Evolutionary conservation across 805 yeast genomes (phyloP).

Genomic region (Lachancea nothofagi): DNA sequence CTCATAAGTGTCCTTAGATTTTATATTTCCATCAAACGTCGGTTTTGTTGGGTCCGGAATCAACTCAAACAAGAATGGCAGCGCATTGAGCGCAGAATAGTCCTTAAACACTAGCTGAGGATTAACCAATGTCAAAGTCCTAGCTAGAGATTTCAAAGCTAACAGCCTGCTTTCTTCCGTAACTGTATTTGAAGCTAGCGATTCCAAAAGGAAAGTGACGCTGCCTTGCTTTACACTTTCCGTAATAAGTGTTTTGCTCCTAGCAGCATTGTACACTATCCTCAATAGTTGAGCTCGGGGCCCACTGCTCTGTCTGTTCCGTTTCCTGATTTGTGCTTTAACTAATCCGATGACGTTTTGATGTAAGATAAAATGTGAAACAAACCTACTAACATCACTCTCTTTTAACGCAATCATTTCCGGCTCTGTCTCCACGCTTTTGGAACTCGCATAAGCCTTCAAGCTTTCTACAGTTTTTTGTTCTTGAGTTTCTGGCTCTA

Average conservation of each 20-base stretch:
- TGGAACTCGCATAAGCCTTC: slow-evolving; percentile 30
- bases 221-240: slow-evolving; percentile 46
- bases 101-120: slow-evolving; percentile 42
- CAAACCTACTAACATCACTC: slow-evolving; percentile 21
- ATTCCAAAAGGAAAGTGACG: slow-evolving; percentile 36
- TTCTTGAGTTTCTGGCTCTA: slow-evolving; percentile 8
- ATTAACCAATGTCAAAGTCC: slow-evolving; percentile 40
- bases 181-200: slow-evolving; percentile 23
- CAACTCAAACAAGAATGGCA: slow-evolving; percentile 44
- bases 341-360: slow-evolving; percentile 20
- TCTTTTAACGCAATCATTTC: slow-evolving; percentile 15
- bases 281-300: slow-evolving; percentile 31
- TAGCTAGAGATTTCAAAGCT: slow-evolving; percentile 42
- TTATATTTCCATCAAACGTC: slow-evolving; percentile 6
- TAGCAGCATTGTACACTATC: slow-evolving; percentile 30
- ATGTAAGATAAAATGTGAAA: slow-evolving; percentile 18
- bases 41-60: slow-evolving; percentile 15
- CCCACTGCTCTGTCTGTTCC: slow-evolving; percentile 15
- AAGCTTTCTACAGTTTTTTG: slow-evolving; percentile 26
- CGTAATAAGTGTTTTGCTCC: slow-evolving; percentile 16
- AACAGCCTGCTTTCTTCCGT: slow-evolving; percentile 23
- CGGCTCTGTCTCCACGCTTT: slow-evolving; percentile 16
- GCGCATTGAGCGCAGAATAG: slow-evolving; percentile 37
- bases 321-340: slow-evolving; percentile 9
- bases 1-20: slow-evolving; percentile 41